phyloP scores from a whole-genome alignment of 495 filamentous ascomycete species.

The Neurospora terricola region DNA sequence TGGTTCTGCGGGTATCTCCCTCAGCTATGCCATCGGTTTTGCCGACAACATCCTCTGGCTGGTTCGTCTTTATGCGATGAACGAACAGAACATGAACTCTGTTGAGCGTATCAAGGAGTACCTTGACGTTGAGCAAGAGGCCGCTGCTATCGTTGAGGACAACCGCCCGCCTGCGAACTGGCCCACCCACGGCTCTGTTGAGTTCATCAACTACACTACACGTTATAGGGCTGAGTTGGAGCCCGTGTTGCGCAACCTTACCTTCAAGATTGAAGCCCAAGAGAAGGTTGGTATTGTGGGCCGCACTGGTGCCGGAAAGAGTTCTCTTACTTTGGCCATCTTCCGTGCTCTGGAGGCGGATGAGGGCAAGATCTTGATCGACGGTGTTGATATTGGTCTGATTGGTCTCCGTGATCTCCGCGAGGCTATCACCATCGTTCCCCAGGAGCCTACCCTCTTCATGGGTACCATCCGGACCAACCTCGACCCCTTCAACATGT shows the following conservation, averaged over 20 bases:
- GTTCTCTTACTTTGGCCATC: conserved; percentile 87
- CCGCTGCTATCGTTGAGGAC: conserved; percentile 64
- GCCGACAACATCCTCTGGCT: conserved; percentile 97
- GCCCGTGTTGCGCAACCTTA: conserved; percentile 71
- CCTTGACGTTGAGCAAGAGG: conserved; percentile 92
- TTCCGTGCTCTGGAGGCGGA: conserved; percentile 96
- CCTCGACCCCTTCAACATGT: conserved; percentile 85
- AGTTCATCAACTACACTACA: conserved; percentile 82
- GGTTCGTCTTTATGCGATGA: conserved; percentile 85
- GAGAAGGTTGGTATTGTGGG: conserved; percentile 98
- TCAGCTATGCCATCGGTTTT: conserved; percentile 98
- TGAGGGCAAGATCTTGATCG: conserved; percentile 79
- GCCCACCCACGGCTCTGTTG: conserved; percentile 77
- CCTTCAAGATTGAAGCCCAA: conserved; percentile 72
- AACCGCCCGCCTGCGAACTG: conserved; percentile 68
- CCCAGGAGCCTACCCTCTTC: conserved; percentile 96
- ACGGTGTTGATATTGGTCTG: conserved; percentile 74
- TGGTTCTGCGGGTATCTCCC: conserved; percentile 85
- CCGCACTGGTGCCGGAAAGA: conserved; percentile 94
- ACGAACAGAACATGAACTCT: conserved; percentile 99
- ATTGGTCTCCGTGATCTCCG: conserved; percentile 90
- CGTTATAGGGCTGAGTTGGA: conserved; percentile 84
- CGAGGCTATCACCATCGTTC: conserved; percentile 93
- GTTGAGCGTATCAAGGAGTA: conserved; percentile 98
- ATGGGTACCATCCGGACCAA: conserved; percentile 92